Evolutionary conservation across 306 rosid genomes (phyloP).

Genomic region (Erythrophleum fordii): DNA sequence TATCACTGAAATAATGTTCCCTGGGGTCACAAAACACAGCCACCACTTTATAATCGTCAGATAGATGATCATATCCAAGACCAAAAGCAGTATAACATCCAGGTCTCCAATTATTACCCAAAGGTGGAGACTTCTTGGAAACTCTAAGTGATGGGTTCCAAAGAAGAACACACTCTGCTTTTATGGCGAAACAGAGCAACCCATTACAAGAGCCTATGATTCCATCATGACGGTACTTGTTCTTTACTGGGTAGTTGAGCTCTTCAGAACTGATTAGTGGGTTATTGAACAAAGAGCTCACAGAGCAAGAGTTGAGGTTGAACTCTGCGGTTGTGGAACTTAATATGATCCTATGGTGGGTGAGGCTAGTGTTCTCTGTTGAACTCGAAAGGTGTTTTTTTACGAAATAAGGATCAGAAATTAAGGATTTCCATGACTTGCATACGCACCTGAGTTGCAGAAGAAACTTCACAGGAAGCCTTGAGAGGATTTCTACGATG

Average conservation of each 20-base stretch:
- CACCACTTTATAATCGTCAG: slow-evolving; percentile 53
- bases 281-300: slow-evolving; percentile 38
- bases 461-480: slow-evolving; percentile 53
- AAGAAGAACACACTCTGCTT: slow-evolving; percentile 55
- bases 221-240: slow-evolving; percentile 52
- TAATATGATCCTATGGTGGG: slow-evolving; percentile 48
- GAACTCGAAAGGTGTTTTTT: slow-evolving; percentile 44
- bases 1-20: slow-evolving; percentile 39
- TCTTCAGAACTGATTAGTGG: slow-evolving; percentile 38
- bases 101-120: slow-evolving; percentile 56
- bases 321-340: slow-evolving; percentile 54
- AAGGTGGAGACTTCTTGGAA: slow-evolving; percentile 58
- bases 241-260: slow-evolving; percentile 54
- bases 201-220: slow-evolving; percentile 61
- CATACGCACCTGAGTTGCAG: slow-evolving; percentile 52
- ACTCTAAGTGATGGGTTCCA: slow-evolving; percentile 57
- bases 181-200: slow-evolving; percentile 53
- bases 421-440: slow-evolving; percentile 49
- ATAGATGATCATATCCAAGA: slow-evolving; percentile 54
- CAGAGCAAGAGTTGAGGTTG: slow-evolving; percentile 48
- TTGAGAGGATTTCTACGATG: slow-evolving; percentile 49
- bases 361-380: slow-evolving; percentile 33
- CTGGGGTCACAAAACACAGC: slow-evolving; percentile 56
- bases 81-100: slow-evolving; percentile 60
- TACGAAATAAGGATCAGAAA: slow-evolving; percentile 47